These are phyloP conservation scores for Fomitopsis palustris DNA, from an alignment of 1,284 basidiomycete genomes.

Conservation along the genomic window DNA sequence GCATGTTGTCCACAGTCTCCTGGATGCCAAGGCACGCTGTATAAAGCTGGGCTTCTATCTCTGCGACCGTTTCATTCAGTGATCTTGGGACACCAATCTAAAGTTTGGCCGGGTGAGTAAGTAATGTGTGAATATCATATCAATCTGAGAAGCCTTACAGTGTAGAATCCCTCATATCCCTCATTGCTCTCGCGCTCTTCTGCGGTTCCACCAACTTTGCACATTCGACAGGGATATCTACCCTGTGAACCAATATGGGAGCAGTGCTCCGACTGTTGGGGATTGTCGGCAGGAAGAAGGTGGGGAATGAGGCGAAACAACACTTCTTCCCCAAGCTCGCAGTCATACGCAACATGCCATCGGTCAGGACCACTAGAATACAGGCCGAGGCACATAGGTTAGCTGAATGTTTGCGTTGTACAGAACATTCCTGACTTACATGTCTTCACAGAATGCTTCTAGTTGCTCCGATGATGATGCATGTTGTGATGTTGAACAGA, in stretches of 20 bases:
- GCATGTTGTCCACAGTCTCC: constrained; percentile 12
- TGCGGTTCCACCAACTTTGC: constrained; percentile 22
- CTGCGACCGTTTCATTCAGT: constrained; percentile 15
- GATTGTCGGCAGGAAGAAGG: constrained; percentile 37
- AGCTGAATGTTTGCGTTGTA: background rate
- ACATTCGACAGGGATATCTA: constrained; percentile 33
- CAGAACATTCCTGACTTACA: background rate
- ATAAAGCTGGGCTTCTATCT: constrained; percentile 21
- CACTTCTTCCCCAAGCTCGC: constrained; percentile 19
- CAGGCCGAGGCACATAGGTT: background rate
- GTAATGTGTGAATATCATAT: background rate
- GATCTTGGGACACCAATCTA: constrained; percentile 11
- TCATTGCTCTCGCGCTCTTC: constrained; percentile 22
- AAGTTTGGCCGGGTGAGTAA: background rate
- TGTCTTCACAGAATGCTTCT: background rate
- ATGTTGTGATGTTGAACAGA: constrained; percentile 19
- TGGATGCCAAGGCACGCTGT: constrained; percentile 17
- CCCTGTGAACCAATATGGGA: constrained; percentile 37
- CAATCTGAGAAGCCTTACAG: constrained; percentile 10
- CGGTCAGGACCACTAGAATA: background rate
- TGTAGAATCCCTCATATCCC: constrained; percentile 27
- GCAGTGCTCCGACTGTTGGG: constrained; percentile 39
- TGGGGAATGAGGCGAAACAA: constrained; percentile 29
- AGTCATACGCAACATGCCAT: constrained; percentile 30
- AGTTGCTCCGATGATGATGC: background rate